Evolutionary conservation across 73 alveolate species (phyloP).

Genomic region (Symbiodinium natans): DNA sequence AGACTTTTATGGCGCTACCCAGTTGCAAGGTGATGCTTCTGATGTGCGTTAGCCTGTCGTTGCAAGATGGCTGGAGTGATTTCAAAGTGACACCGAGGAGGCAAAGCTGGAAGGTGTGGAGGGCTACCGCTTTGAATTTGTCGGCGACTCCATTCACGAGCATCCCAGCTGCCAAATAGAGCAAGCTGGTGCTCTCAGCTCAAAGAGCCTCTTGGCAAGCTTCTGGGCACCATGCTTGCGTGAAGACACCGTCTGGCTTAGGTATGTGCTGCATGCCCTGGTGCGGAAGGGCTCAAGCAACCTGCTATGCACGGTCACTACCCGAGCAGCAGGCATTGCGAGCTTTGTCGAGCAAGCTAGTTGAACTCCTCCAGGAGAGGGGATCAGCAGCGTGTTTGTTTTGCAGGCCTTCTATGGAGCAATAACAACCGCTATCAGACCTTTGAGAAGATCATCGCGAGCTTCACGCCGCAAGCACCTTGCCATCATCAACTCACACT

Average conservation of each 20-base stretch:
- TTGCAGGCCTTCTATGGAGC: conserved; percentile 40
- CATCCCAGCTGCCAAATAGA: neutral
- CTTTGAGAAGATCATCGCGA: conserved; percentile 43
- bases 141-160: conserved; percentile 56
- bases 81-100: neutral
- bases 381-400: neutral
- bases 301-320: conserved; percentile 48
- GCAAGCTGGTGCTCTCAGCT: too few species aligned
- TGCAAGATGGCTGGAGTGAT: neutral
- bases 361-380: neutral
- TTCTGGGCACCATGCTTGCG: too few species aligned
- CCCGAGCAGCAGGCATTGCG: conserved; percentile 61
- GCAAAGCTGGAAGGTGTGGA: conserved; percentile 38
- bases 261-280: conserved; percentile 47
- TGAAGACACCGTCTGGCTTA: neutral
- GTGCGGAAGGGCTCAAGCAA: conserved; percentile 40
- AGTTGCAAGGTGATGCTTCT: neutral
- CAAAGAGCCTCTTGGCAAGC: too few species aligned
- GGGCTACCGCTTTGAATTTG: conserved; percentile 70
- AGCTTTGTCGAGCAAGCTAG: neutral
- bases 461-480: conserved; percentile 11
- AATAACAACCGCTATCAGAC: conserved; percentile 31
- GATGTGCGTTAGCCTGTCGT: neutral
- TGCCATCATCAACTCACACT: neutral
- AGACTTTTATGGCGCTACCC: conserved; percentile 32